These are phyloP conservation scores for Mycogone perniciosa DNA, from an alignment of 2,329 filamentous ascomycete species.

Conservation along the genomic window DNA sequence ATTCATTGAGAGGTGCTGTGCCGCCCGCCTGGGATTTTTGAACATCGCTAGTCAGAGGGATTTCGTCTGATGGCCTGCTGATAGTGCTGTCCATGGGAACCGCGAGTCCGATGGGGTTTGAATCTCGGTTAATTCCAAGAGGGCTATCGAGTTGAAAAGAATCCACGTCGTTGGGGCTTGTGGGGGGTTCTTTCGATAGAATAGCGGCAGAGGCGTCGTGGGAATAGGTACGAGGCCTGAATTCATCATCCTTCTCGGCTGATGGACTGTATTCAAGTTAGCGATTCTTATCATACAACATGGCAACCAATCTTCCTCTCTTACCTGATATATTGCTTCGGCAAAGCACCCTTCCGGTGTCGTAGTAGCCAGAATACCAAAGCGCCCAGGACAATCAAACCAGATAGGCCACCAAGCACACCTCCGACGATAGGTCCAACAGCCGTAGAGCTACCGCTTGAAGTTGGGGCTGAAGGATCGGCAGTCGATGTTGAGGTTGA, in stretches of 20 bases:
- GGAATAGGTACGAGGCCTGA: background rate
- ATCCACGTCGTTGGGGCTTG: background rate
- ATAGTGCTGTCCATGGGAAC: conserved; percentile 1
- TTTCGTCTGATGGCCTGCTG: conserved; percentile 10
- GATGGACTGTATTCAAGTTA: conserved; percentile 23
- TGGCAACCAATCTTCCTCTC: conserved; percentile 1
- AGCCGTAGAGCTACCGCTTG: conserved; percentile 24
- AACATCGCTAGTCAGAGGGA: conserved; percentile 1
- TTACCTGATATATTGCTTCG: conserved; percentile 35
- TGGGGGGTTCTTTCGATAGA: background rate
- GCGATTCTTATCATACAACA: conserved; percentile 6
- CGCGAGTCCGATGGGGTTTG: conserved; percentile 1
- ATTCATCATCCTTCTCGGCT: conserved; percentile 4
- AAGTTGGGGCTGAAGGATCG: conserved; percentile 22
- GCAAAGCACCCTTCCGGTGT: conserved; percentile 27
- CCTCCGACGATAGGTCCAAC: conserved; percentile 50
- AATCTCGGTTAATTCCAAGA: background rate
- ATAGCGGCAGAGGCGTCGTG: background rate
- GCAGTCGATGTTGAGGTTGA: conserved; percentile 16
- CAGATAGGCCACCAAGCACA: conserved; percentile 45
- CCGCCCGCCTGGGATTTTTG: background rate
- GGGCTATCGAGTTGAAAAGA: background rate
- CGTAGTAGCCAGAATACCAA: conserved; percentile 39
- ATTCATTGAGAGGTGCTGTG: background rate
- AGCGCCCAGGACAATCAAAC: conserved; percentile 36